A percentile compares a stretch with the other conserved stretches of the same genome.
phyloP scores from a whole-genome alignment of 78 protist genomes.

The Dictyostelium purpureum region DNA sequence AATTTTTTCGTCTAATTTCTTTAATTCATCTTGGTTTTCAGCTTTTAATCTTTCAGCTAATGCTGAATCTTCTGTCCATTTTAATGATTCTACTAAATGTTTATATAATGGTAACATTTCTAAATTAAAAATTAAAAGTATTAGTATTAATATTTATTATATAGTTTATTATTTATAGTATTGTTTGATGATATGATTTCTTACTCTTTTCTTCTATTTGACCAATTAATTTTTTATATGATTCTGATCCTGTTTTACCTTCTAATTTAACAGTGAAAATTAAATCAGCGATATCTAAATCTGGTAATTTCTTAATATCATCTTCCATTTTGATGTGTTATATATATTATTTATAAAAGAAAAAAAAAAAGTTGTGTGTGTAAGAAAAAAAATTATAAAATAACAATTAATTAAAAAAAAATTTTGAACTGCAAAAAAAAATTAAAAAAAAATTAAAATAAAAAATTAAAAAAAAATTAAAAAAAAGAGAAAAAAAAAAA shows the following conservation, averaged over 20 bases:
- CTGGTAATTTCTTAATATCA: constrained; percentile 57
- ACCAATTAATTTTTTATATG: constrained; percentile 6
- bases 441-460: not conserved
- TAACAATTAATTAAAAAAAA: too few relatives aligned
- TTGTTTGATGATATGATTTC: not conserved
- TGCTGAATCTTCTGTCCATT: constrained; percentile 69
- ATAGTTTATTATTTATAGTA: not conserved
- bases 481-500: not conserved
- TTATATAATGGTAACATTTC: constrained; percentile 90
- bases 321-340: constrained; percentile 17
- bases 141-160: not conserved
- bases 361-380: not conserved
- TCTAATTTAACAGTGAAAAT: constrained; percentile 22
- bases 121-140: not conserved
- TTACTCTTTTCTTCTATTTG: constrained; percentile 66
- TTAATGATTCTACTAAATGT: constrained; percentile 69
- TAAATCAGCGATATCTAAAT: constrained; percentile 46
- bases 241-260: not conserved
- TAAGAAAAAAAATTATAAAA: not conserved
- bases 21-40: constrained; percentile 69
- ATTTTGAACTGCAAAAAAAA: too few relatives aligned
- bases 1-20: constrained; percentile 81
- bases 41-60: constrained; percentile 17
- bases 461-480: not conserved
- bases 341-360: not conserved